A percentile compares a stretch with the other conserved stretches of the same genome.
phyloP scores from a whole-genome alignment of 768 basidiomycete species.

The Leccinum pellstonianum region DNA sequence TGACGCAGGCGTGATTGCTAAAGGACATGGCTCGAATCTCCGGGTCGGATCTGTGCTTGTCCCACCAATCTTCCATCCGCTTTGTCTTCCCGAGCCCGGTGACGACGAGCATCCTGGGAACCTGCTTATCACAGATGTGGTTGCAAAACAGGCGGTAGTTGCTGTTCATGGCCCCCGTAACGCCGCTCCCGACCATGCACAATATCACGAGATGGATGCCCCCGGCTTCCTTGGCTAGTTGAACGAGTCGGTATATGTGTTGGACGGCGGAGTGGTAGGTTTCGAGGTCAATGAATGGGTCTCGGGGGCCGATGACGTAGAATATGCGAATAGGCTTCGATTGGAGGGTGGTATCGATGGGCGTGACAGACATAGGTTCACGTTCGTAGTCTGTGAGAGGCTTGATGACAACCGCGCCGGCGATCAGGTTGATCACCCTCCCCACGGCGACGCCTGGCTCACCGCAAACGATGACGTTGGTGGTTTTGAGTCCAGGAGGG shows the following conservation, averaged over 20 bases:
- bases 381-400: slow-evolving; percentile 29
- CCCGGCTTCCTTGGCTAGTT: slow-evolving; percentile 14
- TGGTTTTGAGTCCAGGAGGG: slow-evolving; percentile 20
- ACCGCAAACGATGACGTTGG: slow-evolving; percentile 44
- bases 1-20: slow-evolving; percentile 30
- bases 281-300: slow-evolving; percentile 24
- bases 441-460: slow-evolving; percentile 36
- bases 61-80: slow-evolving; percentile 37
- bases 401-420: slow-evolving; percentile 13
- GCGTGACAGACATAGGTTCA: slow-evolving; percentile 31
- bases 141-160: slow-evolving; percentile 41
- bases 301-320: slow-evolving; percentile 34
- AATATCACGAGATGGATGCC: slow-evolving; percentile 43
- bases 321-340: slow-evolving; percentile 24
- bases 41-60: slow-evolving; percentile 14
- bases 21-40: slow-evolving; percentile 13
- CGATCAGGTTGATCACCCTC: slow-evolving; percentile 29
- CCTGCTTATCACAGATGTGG: slow-evolving; percentile 35
- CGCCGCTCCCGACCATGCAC: slow-evolving; percentile 39
- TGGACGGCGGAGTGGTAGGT: slow-evolving; percentile 19
- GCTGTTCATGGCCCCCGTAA: slow-evolving; percentile 31
- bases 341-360: slow-evolving; percentile 26
- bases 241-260: slow-evolving; percentile 31
- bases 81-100: slow-evolving; percentile 38
- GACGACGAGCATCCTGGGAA: slow-evolving; percentile 37